Conservation (phyloP, 139 green algal genomes). For the Haematococcus sp. region DNA sequence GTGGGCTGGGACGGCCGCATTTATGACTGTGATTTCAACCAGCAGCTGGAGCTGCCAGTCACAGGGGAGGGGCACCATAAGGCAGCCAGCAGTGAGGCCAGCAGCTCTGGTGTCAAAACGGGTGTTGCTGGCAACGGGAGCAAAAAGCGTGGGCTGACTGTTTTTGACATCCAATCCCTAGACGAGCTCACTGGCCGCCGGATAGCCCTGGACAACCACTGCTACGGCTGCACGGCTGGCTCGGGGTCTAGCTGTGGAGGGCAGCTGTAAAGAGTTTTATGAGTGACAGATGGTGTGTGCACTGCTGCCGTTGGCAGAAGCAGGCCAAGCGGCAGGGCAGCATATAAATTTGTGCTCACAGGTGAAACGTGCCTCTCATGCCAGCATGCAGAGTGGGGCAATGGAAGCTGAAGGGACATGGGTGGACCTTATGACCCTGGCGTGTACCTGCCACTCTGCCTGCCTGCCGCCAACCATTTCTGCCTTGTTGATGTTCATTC, state of each 20-base stretch:
- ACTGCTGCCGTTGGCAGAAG: no score
- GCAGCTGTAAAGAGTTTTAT: background rate
- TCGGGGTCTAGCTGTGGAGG: conserved; percentile 71
- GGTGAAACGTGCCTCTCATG: no score
- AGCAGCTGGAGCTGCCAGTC: conserved; percentile 86
- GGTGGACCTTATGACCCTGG: no score
- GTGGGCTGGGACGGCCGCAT: conserved; percentile 89
- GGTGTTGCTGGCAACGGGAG: no score
- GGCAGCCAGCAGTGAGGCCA: conserved; percentile 6
- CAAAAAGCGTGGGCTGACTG: conserved; percentile 35
- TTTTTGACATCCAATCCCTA: conserved; percentile 82
- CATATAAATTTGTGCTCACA: no score
- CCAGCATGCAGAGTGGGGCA: no score
- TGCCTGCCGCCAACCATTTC: no score
- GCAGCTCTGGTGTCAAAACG: conserved; percentile 17
- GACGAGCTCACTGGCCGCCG: conserved; percentile 62
- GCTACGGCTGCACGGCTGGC: conserved; percentile 95
- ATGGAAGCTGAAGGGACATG: no score
- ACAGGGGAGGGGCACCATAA: background rate
- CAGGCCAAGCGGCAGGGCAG: no score
- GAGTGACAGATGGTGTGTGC: no score
- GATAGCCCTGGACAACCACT: conserved; percentile 87
- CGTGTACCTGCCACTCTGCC: no score
- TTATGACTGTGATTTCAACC: conserved; percentile 99
- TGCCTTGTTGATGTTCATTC: no score